These are phyloP conservation scores for Phaeosphaeria sp. DNA, from an alignment of 2,329 filamentous ascomycete species.

Conservation along the genomic window DNA sequence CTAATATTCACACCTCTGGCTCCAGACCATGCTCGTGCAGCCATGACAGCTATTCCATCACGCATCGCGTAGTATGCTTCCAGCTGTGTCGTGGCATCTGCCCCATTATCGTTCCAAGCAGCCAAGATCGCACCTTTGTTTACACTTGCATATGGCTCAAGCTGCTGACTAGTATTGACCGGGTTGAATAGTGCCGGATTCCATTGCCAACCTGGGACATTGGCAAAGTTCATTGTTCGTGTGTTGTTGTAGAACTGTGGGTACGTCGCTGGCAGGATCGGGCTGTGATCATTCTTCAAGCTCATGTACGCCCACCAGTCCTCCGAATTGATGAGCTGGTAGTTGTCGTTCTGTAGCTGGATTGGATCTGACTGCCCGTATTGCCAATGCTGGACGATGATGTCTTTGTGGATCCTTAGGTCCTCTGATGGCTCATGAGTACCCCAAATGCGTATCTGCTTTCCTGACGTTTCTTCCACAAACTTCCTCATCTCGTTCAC, in stretches of 20 bases:
- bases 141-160: conserved; percentile 35
- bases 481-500: conserved; percentile 46
- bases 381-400: conserved; percentile 58
- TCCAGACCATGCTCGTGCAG: conserved; percentile 53
- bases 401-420: conserved; percentile 48
- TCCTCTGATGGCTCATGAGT: conserved; percentile 53
- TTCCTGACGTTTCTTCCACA: conserved; percentile 38
- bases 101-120: conserved; percentile 59
- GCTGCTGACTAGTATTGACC: conserved; percentile 51
- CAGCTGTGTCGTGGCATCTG: conserved; percentile 56
- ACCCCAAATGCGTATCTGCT: conserved; percentile 47
- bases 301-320: conserved; percentile 64
- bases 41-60: conserved; percentile 54
- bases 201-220: conserved; percentile 53
- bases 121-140: conserved; percentile 49
- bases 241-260: conserved; percentile 56
- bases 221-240: conserved; percentile 55
- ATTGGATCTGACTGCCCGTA: conserved; percentile 57
- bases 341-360: conserved; percentile 46
- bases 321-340: conserved; percentile 55
- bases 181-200: conserved; percentile 54
- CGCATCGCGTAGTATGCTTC: conserved; percentile 58
- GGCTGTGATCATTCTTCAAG: conserved; percentile 60
- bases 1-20: conserved; percentile 43
- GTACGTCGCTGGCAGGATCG: conserved; percentile 55